phyloP scores from a whole-genome alignment of 345 rosid species.

The Brassica incana region DNA sequence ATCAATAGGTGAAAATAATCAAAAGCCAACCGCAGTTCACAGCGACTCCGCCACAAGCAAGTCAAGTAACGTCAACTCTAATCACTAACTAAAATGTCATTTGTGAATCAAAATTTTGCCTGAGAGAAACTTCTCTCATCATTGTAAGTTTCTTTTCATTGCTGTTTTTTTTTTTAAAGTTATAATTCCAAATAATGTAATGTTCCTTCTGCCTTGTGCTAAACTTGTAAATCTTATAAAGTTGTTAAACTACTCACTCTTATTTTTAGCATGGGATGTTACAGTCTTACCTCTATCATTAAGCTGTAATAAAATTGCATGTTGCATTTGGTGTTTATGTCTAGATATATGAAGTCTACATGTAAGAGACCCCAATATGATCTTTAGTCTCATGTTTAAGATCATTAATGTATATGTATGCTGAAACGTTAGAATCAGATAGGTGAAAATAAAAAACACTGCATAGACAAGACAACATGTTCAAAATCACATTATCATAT shows the following conservation, averaged over 20 bases:
- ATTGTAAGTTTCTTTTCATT: not conserved
- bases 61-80: conserved; percentile 8
- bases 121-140: not conserved
- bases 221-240: not conserved
- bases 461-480: conserved; percentile 11
- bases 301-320: not conserved
- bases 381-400: not conserved
- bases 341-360: not conserved
- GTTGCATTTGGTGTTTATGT: not conserved
- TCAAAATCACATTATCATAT: conserved; percentile 36
- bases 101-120: not conserved
- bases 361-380: not conserved
- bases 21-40: conserved; percentile 19
- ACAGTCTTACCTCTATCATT: not conserved
- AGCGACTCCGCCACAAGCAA: conserved; percentile 11
- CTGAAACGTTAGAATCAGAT: not conserved
- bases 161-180: not conserved
- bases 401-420: not conserved
- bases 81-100: conserved; percentile 9
- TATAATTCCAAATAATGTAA: conserved; percentile 6
- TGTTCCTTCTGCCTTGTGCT: not conserved
- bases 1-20: conserved; percentile 5
- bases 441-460: not conserved
- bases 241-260: not conserved
- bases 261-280: not conserved